Evolutionary conservation across 2,329 filamentous ascomycete genomes (phyloP).

Genomic region (Aspergillus sp.): DNA sequence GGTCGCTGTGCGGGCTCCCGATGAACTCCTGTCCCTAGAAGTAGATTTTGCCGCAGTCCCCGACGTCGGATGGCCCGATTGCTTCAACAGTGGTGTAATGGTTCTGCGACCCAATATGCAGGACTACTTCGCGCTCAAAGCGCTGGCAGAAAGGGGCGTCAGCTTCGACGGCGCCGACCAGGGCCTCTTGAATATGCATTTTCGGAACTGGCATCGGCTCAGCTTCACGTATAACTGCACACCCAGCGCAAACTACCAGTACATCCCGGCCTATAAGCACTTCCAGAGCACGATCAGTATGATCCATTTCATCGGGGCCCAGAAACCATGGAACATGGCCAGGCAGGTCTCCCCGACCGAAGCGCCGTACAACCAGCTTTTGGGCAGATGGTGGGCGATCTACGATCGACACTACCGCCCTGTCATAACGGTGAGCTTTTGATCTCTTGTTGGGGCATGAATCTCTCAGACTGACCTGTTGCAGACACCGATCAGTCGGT

Average conservation of each 20-base stretch:
- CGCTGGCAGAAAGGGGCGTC: conserved; percentile 79
- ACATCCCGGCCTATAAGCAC: conserved; percentile 89
- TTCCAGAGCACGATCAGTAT: conserved; percentile 86
- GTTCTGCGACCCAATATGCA: conserved; percentile 80
- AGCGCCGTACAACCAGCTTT: conserved; percentile 72
- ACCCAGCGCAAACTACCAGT: conserved; percentile 94
- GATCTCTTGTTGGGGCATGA: no score
- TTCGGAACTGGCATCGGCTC: conserved; percentile 78
- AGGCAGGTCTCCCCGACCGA: conserved; percentile 34
- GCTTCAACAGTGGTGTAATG: conserved; percentile 98
- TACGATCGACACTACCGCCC: conserved; percentile 80
- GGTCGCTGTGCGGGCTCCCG: conserved; percentile 83
- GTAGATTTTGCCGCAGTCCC: conserved; percentile 71
- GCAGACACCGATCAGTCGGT: conserved; percentile 3
- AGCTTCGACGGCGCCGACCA: conserved; percentile 98
- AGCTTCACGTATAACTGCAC: conserved; percentile 98
- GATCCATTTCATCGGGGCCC: conserved; percentile 89
- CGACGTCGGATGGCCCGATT: conserved; percentile 96
- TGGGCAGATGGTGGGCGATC: conserved; percentile 88
- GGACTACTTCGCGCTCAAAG: conserved; percentile 81
- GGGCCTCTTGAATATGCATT: conserved; percentile 92
- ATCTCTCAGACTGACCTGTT: neutral
- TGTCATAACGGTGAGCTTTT: conserved; percentile 21
- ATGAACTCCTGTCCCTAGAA: conserved; percentile 78
- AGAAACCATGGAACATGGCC: conserved; percentile 83